phyloP scores from a whole-genome alignment of 1,284 basidiomycete genomes.

The Mycena citricolor region DNA sequence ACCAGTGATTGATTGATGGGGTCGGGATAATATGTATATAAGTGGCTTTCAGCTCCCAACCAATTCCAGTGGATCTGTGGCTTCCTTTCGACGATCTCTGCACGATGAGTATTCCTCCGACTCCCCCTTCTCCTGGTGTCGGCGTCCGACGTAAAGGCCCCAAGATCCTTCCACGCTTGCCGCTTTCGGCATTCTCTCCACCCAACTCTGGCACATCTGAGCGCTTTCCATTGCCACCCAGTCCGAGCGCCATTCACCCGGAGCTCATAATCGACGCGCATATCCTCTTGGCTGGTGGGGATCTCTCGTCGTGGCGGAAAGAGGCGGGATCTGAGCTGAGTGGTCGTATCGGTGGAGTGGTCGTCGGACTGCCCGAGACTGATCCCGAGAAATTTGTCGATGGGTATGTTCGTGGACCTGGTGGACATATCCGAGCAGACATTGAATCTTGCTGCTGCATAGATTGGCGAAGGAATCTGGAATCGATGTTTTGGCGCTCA shows the following conservation, averaged over 20 bases:
- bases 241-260: slow-evolving; percentile 65
- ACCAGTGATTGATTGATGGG: too few species aligned
- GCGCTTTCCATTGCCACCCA: slow-evolving; percentile 64
- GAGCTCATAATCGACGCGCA: slow-evolving; percentile 65
- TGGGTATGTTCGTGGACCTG: slow-evolving; percentile 34
- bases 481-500: slow-evolving; percentile 49
- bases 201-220: slow-evolving; percentile 67
- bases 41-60: too few species aligned
- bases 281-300: slow-evolving; percentile 44
- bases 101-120: slow-evolving; percentile 10
- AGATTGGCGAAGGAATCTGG: slow-evolving; percentile 37
- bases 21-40: too few species aligned
- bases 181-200: slow-evolving; percentile 68
- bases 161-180: slow-evolving; percentile 65
- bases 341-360: slow-evolving; percentile 47
- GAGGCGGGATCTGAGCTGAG: slow-evolving; percentile 48
- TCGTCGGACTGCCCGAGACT: slow-evolving; percentile 47
- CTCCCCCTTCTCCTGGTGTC: slow-evolving; percentile 41
- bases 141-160: slow-evolving; percentile 56
- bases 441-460: too few species aligned
- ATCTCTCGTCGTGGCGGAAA: slow-evolving; percentile 50
- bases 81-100: not conserved
- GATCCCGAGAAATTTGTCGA: slow-evolving; percentile 43
- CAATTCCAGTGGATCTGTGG: too few species aligned
- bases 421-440: slow-evolving; percentile 4